Base-by-base conservation (phyloP, 2,329 filamentous ascomycete species). In the Epichloe glyceriae region DNA sequence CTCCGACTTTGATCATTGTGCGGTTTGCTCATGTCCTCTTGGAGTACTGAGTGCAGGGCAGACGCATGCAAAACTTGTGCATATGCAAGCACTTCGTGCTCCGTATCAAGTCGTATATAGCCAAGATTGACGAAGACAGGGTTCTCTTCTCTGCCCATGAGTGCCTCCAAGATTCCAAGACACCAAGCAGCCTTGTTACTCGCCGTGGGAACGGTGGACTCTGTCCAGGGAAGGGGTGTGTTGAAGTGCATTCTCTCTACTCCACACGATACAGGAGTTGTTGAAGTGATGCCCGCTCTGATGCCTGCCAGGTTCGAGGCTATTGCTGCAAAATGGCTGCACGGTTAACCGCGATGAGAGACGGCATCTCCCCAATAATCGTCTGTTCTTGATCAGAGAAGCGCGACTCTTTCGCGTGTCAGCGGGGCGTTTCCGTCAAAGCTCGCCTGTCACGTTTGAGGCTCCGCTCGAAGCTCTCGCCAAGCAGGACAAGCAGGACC, bases 381-480 rank as follows among this genome's bases (percentile, higher is more conserved):
- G 26, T 10, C 12, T 35, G 46, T 4, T 33, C n/a, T 40, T 15
- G 14, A 19, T 22, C 15, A 14, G 33, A 46, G 35, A 30, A 51
- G 39, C 50, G 50, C 46, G 45, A 45, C 45, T 19, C 33, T 48
- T 48, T 51, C 45, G 45, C 50, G 46, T 40, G 45, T 30, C 14
- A 34, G 45, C 26, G 46, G 39, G 39, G 15, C 20, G 22, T 22
- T 17, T 42, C 47, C 30, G 42, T 49, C 12, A 8, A 33, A 33
- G 42, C 19, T 40, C 19, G 37, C 19, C 46, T 22, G 46, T 40
- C 34, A 47, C 37, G 22, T 40, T 47, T 17, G 37, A 30, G 26
- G 26, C 26, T 30, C 26, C 26, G 26, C 26, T 30, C 26, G 26
- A 30, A 30, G 26, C 26, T 30, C 7, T 30, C 26, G 26, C 26